These are phyloP conservation scores for Clohesyomyces aquaticus DNA, from an alignment of 495 filamentous ascomycete genomes.

Conservation along the genomic window DNA sequence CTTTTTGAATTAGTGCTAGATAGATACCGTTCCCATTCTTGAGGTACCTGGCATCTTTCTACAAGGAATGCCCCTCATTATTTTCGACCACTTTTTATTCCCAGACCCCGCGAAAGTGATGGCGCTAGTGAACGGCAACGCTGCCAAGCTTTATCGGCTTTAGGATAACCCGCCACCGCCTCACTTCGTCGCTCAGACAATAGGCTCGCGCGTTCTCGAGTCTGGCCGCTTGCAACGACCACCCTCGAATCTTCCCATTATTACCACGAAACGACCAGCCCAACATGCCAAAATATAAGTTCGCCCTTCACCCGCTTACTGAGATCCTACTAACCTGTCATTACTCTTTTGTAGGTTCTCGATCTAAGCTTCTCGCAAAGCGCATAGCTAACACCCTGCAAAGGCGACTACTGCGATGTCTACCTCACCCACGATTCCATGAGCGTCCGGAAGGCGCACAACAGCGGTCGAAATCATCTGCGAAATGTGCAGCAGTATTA, in stretches of 20 bases:
- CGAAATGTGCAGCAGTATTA: constrained; percentile 99
- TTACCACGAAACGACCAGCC: no score
- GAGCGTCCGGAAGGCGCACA: constrained; percentile 98
- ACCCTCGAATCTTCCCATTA: no score
- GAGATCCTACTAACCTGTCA: constrained; percentile 55
- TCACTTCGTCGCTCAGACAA: no score
- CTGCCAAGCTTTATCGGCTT: no score
- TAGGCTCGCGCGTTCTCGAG: no score
- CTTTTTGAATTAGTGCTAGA: neutral
- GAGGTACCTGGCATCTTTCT: neutral
- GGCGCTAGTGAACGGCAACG: no score
- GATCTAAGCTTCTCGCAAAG: neutral
- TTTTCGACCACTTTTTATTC: neutral
- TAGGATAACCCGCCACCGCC: no score
- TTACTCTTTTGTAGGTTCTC: constrained; percentile 71
- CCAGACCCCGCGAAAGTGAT: no score
- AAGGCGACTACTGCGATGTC: constrained; percentile 99
- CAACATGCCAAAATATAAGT: constrained; percentile 85
- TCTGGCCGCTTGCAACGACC: no score
- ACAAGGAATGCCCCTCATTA: neutral
- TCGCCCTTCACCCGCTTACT: constrained; percentile 6
- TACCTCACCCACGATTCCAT: constrained; percentile 99
- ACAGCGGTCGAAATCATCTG: constrained; percentile 92
- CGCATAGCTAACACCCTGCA: constrained; percentile 1
- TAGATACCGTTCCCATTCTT: neutral